Evolutionary conservation across 1,139 yeast genomes (phyloP).

Genomic region (Kodamaea derodonti): DNA sequence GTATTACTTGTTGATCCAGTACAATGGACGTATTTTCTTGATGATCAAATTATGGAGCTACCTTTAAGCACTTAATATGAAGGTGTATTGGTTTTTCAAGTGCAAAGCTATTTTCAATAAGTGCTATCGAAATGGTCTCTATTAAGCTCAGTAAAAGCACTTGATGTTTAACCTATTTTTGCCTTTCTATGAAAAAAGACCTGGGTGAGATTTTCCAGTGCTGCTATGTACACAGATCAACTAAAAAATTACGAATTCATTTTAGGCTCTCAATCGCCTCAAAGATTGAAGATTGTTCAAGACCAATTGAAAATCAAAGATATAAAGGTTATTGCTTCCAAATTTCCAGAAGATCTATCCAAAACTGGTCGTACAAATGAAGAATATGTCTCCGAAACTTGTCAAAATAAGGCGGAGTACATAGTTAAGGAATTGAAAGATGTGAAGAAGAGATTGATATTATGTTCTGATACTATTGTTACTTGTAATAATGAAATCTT

Average conservation of each 20-base stretch:
- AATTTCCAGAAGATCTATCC: conserved; percentile 70
- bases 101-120: not conserved
- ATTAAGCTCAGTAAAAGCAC: no score
- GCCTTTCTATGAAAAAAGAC: no score
- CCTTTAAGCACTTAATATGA: no score
- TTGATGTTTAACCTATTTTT: no score
- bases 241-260: conserved; percentile 38
- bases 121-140: no score
- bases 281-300: conserved; percentile 64
- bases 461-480: conserved; percentile 89
- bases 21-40: no score
- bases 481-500: conserved; percentile 55
- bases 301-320: conserved; percentile 57
- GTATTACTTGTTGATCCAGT: no score
- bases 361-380: conserved; percentile 47
- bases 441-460: conserved; percentile 26
- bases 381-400: conserved; percentile 70
- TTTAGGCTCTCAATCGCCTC: conserved; percentile 81
- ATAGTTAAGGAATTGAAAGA: conserved; percentile 41
- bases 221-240: no score
- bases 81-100: no score
- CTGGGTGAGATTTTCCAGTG: no score
- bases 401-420: conserved; percentile 54
- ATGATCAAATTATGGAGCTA: no score
- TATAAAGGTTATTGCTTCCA: conserved; percentile 47